Conservation (phyloP, 2,329 filamentous ascomycete species). For the Chalaropsis thielavioides region DNA sequence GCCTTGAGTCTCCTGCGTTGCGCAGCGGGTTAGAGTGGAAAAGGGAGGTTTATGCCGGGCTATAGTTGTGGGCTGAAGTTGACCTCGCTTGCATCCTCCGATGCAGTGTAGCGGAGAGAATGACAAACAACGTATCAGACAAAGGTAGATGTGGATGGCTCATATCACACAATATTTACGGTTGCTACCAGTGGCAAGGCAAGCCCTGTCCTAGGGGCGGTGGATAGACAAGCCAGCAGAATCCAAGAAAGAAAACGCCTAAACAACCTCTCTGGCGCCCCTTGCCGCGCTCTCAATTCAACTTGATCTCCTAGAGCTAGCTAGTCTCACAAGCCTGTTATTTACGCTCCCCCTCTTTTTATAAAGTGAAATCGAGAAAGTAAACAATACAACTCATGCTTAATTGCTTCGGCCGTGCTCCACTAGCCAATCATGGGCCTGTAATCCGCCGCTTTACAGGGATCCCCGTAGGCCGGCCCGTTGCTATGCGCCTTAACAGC, state of each 20-base stretch:
- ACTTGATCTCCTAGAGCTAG: background rate
- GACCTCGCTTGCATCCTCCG: background rate
- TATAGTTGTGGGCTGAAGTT: background rate
- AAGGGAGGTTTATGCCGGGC: background rate
- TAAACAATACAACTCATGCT: constrained; percentile 12
- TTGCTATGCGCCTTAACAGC: constrained; percentile 6
- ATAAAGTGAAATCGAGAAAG: constrained; percentile 7
- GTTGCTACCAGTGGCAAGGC: background rate
- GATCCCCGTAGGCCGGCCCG: background rate
- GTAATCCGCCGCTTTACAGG: background rate
- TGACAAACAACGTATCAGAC: background rate
- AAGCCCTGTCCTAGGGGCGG: too few relatives aligned
- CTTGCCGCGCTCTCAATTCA: background rate
- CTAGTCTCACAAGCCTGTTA: background rate
- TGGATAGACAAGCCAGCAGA: background rate
- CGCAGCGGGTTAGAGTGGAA: background rate
- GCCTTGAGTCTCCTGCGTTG: constrained; percentile 3
- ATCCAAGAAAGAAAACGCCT: background rate
- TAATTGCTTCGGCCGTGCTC: background rate
- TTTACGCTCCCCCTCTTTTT: background rate
- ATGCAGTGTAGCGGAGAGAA: background rate
- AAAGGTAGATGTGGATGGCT: background rate
- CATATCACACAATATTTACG: background rate
- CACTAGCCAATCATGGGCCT: background rate
- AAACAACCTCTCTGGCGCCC: background rate